Base-by-base conservation (phyloP, 164 flowering plant species). In the Tetrastigma voinierianum region DNA sequence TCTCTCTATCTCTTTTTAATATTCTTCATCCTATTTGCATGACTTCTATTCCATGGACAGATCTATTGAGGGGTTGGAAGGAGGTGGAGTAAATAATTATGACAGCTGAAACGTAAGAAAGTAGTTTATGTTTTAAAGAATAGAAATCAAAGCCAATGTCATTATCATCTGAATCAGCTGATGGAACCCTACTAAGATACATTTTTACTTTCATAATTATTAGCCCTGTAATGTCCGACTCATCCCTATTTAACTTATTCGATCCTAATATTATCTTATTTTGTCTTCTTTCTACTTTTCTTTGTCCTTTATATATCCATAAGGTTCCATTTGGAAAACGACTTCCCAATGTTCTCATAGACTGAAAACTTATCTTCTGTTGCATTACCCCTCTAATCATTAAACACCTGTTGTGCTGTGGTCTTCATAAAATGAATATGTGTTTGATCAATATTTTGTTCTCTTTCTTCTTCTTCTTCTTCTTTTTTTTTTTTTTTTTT, bases 221-320 rank as follows among this genome's bases (percentile, higher is more conserved):
- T 17, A 10, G 49, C 62, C 75, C 70, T 67, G 75, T 47, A 63
- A 70, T 62, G 74, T 62, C 40, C 66, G 78, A 80, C 64, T 80
- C 78, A 77, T 57, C 53, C 40, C 57, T 46, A 69, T 76, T 65
- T 66, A 59, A 68, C 66, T 59, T 63, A 18, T 45, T 17, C 52
- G 15, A 53, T 66, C 43, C 54, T 15, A n/a, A 13, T 24, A 12
- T 66, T 25, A 7, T 24, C 19, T 6, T 40, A 13, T 44, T 46
- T 46, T 60, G 18, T 43, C 62, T 55, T 59, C 46, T 25, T 66
- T 0, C 65, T 53, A 16, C 58, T 59, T 58, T 4, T 45, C 43
- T 64, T 46, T 23, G 6, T 45, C 18, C 18, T 21, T 11, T 1
- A 9, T 0, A 54, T 25, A 20, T 4, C 20, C 2, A 16, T 18